Evolutionary conservation across 345 rosid genomes (phyloP).

Genomic region (Moricandia moricandioides): DNA sequence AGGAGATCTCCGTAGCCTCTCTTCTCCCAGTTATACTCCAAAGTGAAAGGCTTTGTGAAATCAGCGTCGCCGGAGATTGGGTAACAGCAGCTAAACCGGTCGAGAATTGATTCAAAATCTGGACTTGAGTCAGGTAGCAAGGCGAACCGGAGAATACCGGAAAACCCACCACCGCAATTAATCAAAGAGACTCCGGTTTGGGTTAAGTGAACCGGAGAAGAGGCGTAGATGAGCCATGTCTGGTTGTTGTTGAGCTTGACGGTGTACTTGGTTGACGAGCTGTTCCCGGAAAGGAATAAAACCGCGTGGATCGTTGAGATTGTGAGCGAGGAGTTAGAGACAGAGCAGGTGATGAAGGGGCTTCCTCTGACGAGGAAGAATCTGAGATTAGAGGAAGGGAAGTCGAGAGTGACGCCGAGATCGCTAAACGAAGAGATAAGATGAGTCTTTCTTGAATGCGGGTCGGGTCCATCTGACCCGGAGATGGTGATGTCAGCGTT

Average conservation of each 20-base stretch:
- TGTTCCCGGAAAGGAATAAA: constrained; percentile 49
- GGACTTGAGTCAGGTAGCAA: constrained; percentile 51
- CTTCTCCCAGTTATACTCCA: constrained; percentile 84
- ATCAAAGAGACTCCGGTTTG: constrained; percentile 46
- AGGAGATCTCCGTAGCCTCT: constrained; percentile 90
- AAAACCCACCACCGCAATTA: constrained; percentile 43
- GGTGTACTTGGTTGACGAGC: constrained; percentile 58
- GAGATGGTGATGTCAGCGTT: constrained; percentile 65
- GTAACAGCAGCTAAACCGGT: constrained; percentile 80
- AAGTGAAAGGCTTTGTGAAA: constrained; percentile 61
- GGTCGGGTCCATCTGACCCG: constrained; percentile 41
- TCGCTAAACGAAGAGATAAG: constrained; percentile 66
- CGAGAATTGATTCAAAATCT: constrained; percentile 52
- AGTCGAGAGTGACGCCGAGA: constrained; percentile 75
- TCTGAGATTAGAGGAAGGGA: constrained; percentile 64
- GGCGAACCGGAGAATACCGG: constrained; percentile 65
- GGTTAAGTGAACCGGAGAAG: constrained; percentile 57
- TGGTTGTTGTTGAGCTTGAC: constrained; percentile 69
- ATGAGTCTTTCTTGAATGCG: constrained; percentile 42
- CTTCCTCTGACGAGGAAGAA: constrained; percentile 86
- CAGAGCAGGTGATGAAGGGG: constrained; percentile 73
- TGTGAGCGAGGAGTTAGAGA: constrained; percentile 45
- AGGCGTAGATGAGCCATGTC: constrained; percentile 79
- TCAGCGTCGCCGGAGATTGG: constrained; percentile 73
- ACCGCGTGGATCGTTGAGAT: constrained; percentile 79